phyloP scores from a whole-genome alignment of 78 protist genomes.

The Dictyostelium citrinum region DNA sequence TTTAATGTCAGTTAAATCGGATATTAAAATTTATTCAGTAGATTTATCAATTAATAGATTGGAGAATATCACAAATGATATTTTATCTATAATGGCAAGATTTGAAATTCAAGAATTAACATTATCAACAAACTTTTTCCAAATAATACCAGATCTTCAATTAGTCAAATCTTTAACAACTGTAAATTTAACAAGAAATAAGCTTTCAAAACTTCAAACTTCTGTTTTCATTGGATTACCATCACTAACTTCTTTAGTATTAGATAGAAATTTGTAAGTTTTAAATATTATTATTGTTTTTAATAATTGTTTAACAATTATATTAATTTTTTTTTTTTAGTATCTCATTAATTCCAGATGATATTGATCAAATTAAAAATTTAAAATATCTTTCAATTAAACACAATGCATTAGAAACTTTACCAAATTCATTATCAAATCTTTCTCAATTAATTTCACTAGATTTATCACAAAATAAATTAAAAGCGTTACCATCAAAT shows the following conservation, averaged over 20 bases:
- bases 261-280: conserved; percentile 52
- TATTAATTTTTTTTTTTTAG: background rate
- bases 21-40: conserved; percentile 22
- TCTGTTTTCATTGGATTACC: conserved; percentile 33
- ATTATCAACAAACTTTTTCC: conserved; percentile 43
- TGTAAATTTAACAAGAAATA: conserved; percentile 29
- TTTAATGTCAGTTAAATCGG: background rate
- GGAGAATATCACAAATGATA: conserved; percentile 25
- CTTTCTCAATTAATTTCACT: conserved; percentile 14
- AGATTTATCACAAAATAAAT: conserved; percentile 52
- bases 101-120: conserved; percentile 28
- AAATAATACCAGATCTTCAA: conserved; percentile 11
- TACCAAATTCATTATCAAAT: conserved; percentile 30
- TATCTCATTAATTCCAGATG: conserved; percentile 54
- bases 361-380: conserved; percentile 22
- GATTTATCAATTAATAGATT: conserved; percentile 58
- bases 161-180: conserved; percentile 5
- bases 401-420: conserved; percentile 23
- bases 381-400: conserved; percentile 33
- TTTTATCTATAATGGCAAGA: background rate
- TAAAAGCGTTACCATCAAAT: conserved; percentile 22
- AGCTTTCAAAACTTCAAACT: conserved; percentile 28
- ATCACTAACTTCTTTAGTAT: background rate
- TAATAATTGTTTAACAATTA: no score
- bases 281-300: background rate